phyloP scores from a whole-genome alignment of 805 yeast species.

The Starmerella kuoi region DNA sequence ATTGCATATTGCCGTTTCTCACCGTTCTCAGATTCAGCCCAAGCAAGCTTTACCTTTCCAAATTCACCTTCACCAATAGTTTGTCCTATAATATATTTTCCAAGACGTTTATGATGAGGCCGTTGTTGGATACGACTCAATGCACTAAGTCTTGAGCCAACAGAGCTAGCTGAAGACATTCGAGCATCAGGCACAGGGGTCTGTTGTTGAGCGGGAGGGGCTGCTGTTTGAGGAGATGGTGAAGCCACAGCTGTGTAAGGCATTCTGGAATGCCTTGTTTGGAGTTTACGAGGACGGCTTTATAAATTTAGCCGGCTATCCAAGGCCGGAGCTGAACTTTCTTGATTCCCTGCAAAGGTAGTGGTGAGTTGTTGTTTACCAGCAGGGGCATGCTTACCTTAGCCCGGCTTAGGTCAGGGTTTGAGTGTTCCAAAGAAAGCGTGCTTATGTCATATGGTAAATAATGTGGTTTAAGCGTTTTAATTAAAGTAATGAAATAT shows the following conservation, averaged over 20 bases:
- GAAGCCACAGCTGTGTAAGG: slow-evolving; percentile 6
- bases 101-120: slow-evolving; percentile 46
- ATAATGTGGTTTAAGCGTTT: neutral
- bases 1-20: slow-evolving; percentile 71
- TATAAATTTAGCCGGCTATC: too few relatives aligned
- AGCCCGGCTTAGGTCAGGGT: slow-evolving; percentile 5
- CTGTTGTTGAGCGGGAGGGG: neutral
- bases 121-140: slow-evolving; percentile 20
- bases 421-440: neutral
- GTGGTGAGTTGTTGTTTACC: neutral
- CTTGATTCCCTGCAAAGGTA: neutral
- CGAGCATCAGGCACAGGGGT: slow-evolving; percentile 1
- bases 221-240: neutral
- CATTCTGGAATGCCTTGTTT: slow-evolving; percentile 1
- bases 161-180: slow-evolving; percentile 9
- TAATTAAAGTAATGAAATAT: neutral
- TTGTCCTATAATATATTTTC: slow-evolving; percentile 79
- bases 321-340: too few relatives aligned
- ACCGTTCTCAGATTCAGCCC: slow-evolving; percentile 67
- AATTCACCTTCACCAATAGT: slow-evolving; percentile 97
- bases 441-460: neutral
- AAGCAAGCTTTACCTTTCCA: slow-evolving; percentile 93
- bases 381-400: slow-evolving; percentile 3
- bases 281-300: too few relatives aligned
- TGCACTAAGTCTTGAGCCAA: slow-evolving; percentile 18